Conservation (phyloP, 768 basidiomycete species). For the Mycena leptocephala region DNA sequence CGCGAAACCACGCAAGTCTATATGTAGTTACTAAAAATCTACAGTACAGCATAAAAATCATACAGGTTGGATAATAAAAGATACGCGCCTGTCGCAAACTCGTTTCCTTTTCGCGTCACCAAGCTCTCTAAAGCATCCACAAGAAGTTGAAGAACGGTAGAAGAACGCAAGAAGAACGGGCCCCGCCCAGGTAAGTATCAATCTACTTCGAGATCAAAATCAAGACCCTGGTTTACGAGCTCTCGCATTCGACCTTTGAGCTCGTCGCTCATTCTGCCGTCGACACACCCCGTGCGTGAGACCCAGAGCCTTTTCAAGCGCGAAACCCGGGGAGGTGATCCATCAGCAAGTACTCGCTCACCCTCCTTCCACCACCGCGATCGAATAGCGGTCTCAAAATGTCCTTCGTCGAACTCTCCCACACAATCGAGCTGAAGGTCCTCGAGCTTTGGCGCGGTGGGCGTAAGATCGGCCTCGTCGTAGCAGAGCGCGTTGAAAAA, state of each 20-base stretch:
- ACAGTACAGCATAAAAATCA: too few species aligned
- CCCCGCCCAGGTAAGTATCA: too few species aligned
- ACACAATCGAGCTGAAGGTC: neutral
- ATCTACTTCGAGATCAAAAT: too few species aligned
- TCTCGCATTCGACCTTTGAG: neutral
- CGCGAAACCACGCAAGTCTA: too few species aligned
- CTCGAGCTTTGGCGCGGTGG: constrained; percentile 10
- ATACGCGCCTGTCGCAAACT: too few species aligned
- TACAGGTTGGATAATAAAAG: too few species aligned
- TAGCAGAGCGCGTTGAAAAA: constrained; percentile 10
- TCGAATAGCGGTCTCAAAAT: neutral
- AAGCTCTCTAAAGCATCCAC: too few species aligned
- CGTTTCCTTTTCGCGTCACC: too few species aligned
- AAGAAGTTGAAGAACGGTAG: too few species aligned
- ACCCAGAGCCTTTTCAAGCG: neutral
- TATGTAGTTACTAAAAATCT: too few species aligned
- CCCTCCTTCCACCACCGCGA: constrained; percentile 14
- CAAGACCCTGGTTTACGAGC: neutral
- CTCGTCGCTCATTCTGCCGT: neutral
- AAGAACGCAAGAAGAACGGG: too few species aligned
- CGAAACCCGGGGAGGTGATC: neutral
- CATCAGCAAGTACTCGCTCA: neutral
- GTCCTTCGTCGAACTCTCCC: neutral
- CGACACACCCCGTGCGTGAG: too few species aligned
- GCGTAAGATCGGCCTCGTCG: neutral